Conservation (phyloP, 352 stramenopile genomes). For the Saprolegnia parasitica region DNA sequence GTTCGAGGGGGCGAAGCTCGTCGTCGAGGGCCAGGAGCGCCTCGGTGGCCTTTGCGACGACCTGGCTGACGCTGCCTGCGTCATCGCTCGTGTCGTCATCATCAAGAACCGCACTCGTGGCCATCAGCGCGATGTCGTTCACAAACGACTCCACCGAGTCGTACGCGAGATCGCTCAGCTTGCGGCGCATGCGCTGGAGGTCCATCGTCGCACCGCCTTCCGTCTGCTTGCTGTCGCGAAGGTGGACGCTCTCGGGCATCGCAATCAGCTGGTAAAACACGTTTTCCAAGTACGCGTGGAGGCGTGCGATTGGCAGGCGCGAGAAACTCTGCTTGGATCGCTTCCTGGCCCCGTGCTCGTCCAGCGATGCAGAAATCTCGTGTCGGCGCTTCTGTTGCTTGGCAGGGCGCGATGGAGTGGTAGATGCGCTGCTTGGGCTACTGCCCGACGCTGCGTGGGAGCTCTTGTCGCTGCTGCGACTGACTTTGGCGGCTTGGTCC, state of each 20-base stretch:
- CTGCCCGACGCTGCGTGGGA: no score
- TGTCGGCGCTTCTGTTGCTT: conserved; percentile 74
- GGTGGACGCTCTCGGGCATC: conserved; percentile 74
- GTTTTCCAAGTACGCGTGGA: conserved; percentile 55
- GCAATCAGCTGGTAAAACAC: conserved; percentile 60
- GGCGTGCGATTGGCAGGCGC: conserved; percentile 47
- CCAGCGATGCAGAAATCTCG: conserved; percentile 73
- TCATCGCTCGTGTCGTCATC: conserved; percentile 65
- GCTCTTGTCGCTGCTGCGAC: no score
- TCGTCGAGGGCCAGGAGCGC: conserved; percentile 65
- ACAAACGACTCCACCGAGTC: conserved; percentile 79
- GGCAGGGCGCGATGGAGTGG: conserved; percentile 60
- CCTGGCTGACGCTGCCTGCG: conserved; percentile 64
- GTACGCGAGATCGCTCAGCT: conserved; percentile 59
- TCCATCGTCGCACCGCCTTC: conserved; percentile 83
- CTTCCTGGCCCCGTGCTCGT: conserved; percentile 62
- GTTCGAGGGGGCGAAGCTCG: conserved; percentile 23
- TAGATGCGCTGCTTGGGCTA: conserved; percentile 55
- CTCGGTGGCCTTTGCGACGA: conserved; percentile 67
- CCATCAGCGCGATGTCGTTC: conserved; percentile 76
- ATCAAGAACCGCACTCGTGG: conserved; percentile 76
- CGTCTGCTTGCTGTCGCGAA: conserved; percentile 68
- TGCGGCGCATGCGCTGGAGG: conserved; percentile 56
- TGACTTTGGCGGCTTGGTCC: no score
- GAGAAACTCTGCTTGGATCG: conserved; percentile 73